Evolutionary conservation across 2,329 filamentous ascomycete genomes (phyloP).

Genomic region (Neonectria faginata): DNA sequence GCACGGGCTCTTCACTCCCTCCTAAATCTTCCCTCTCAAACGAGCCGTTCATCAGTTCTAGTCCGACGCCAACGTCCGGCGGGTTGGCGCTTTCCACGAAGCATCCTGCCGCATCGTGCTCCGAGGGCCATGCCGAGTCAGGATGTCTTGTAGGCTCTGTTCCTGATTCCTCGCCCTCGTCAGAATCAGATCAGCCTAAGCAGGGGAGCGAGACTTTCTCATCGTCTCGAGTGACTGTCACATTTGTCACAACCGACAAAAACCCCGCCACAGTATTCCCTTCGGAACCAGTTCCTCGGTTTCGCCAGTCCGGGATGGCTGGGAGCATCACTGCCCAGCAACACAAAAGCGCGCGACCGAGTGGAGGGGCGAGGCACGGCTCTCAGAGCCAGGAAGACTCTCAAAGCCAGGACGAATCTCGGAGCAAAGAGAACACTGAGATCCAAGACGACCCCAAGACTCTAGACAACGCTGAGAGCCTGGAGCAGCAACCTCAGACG

Average conservation of each 20-base stretch:
- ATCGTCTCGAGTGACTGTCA: constrained; percentile 49
- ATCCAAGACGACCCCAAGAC: not conserved
- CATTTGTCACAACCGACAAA: constrained; percentile 65
- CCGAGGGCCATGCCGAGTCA: not conserved
- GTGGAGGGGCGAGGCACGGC: not conserved
- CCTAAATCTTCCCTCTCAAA: not conserved
- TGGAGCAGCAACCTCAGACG: constrained; percentile 24
- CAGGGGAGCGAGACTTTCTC: constrained; percentile 30
- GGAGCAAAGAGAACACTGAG: not conserved
- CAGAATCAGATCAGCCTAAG: constrained; percentile 11
- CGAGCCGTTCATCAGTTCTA: constrained; percentile 3
- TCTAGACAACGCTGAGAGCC: constrained; percentile 16
- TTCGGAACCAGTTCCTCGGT: constrained; percentile 54
- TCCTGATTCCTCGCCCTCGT: constrained; percentile 22
- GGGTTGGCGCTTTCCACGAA: constrained; percentile 28
- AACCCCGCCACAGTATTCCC: constrained; percentile 63
- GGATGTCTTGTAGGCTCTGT: constrained; percentile 17
- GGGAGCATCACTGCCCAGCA: constrained; percentile 29
- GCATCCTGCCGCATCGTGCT: constrained; percentile 26
- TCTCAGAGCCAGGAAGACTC: not conserved
- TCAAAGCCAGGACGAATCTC: not conserved
- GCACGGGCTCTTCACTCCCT: constrained; percentile 23
- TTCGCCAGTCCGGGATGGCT: constrained; percentile 45
- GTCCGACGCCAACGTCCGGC: not conserved
- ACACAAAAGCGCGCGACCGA: constrained; percentile 37